Percentiles rank a stretch among this genome's conserved stretches.
Evolutionary conservation across 208 protist species (phyloP).

Genomic region (Crithidia bombi): DNA sequence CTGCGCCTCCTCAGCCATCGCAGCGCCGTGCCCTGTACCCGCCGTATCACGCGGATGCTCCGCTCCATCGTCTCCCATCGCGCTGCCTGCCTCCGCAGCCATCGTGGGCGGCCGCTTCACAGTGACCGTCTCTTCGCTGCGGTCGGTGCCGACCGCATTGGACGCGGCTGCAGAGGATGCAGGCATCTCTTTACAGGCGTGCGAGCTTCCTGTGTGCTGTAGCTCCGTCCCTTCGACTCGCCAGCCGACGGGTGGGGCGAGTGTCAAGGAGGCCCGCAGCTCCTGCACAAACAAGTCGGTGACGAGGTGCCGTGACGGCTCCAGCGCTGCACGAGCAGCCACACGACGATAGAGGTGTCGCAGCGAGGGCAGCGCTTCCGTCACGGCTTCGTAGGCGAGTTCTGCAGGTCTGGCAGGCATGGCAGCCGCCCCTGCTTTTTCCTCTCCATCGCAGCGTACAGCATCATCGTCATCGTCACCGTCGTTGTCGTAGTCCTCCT

Average conservation of each 20-base stretch:
- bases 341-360: constrained; percentile 63
- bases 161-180: background rate
- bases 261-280: constrained; percentile 13
- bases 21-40: background rate
- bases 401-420: background rate
- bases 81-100: constrained; percentile 15
- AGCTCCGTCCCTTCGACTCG: background rate
- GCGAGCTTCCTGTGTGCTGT: background rate
- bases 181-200: background rate
- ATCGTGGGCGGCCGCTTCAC: constrained; percentile 18
- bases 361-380: constrained; percentile 49
- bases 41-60: background rate
- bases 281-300: constrained; percentile 48
- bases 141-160: background rate
- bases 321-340: constrained; percentile 51
- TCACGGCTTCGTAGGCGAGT: constrained; percentile 14
- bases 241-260: constrained; percentile 13
- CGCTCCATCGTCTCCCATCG: background rate
- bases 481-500: background rate
- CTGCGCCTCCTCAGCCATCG: constrained; percentile 3
- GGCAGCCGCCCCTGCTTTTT: background rate
- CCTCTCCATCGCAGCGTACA: background rate
- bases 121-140: background rate
- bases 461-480: background rate
- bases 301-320: constrained; percentile 50